Conservation (phyloP, 1,284 basidiomycete species). For the Tilletia caries region DNA sequence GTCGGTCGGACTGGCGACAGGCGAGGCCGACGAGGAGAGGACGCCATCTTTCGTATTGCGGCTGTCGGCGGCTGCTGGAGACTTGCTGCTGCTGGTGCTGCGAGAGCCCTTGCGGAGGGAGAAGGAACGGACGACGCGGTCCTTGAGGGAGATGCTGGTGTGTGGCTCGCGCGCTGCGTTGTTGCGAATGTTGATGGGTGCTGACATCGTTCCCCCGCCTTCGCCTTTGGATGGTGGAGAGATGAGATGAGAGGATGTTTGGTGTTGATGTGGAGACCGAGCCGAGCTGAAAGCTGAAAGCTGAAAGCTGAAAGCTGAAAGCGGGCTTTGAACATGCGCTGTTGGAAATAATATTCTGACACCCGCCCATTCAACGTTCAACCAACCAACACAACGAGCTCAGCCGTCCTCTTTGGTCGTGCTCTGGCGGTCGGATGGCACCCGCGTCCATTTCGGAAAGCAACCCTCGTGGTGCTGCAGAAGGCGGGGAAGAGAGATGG, state of each 20-base stretch:
- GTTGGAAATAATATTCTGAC: too few relatives aligned
- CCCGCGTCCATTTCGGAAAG: too few relatives aligned
- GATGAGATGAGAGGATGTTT: too few relatives aligned
- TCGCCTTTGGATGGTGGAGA: too few relatives aligned
- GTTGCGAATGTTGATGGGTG: slow-evolving; percentile 3
- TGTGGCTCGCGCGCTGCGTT: neutral
- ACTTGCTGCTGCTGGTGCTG: neutral
- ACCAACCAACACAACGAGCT: too few relatives aligned
- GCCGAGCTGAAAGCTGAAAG: neutral
- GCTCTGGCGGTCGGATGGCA: too few relatives aligned
- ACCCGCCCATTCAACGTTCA: too few relatives aligned
- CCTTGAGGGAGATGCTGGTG: slow-evolving; percentile 4
- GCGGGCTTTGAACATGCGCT: too few relatives aligned
- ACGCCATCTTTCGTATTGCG: neutral
- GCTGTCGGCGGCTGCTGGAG: neutral
- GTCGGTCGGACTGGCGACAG: neutral
- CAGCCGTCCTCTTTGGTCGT: too few relatives aligned
- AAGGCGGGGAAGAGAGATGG: too few relatives aligned
- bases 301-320: too few relatives aligned
- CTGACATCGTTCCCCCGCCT: slow-evolving; percentile 6
- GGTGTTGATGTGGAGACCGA: neutral
- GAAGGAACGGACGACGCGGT: slow-evolving; percentile 12
- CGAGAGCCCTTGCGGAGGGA: neutral
- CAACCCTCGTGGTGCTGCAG: too few relatives aligned
- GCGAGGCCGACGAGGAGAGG: neutral